These are phyloP conservation scores for Grifola frondosa DNA, from an alignment of 1,284 basidiomycete genomes.

Conservation along the genomic window DNA sequence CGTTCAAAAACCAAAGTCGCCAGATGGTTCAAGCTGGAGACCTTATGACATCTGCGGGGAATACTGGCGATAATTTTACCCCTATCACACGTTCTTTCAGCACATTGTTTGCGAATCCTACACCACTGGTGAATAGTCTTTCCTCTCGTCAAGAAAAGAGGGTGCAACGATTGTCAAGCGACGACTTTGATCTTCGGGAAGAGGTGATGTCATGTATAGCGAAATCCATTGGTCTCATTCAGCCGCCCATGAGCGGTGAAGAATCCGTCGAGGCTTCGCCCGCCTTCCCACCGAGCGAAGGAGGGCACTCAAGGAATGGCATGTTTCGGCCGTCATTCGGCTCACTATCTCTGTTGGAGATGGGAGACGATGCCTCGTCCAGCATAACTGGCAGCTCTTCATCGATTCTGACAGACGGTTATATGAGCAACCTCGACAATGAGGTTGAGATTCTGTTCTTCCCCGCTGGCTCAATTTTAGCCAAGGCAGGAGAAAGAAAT, in stretches of 20 bases:
- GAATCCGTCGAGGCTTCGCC: slow-evolving; percentile 70
- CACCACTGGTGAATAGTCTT: slow-evolving; percentile 10
- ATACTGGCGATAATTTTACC: slow-evolving; percentile 45
- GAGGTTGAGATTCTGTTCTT: slow-evolving; percentile 96
- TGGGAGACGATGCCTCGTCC: slow-evolving; percentile 61
- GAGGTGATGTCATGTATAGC: slow-evolving; percentile 98
- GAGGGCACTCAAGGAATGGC: slow-evolving; percentile 39
- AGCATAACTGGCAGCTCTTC: slow-evolving; percentile 63
- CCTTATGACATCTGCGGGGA: slow-evolving; percentile 52
- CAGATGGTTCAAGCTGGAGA: slow-evolving; percentile 66
- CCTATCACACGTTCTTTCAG: slow-evolving; percentile 50
- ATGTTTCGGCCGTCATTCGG: slow-evolving; percentile 81
- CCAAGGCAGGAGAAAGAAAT: slow-evolving; percentile 87
- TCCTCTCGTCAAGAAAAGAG: slow-evolving; percentile 1
- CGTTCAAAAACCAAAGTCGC: slow-evolving; percentile 22
- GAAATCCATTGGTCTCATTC: slow-evolving; percentile 94
- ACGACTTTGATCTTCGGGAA: slow-evolving; percentile 86
- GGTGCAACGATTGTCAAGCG: slow-evolving; percentile 33
- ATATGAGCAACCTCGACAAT: slow-evolving; percentile 83
- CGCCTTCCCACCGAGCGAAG: slow-evolving; percentile 54
- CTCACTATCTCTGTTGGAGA: slow-evolving; percentile 80
- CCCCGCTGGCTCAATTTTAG: slow-evolving; percentile 82
- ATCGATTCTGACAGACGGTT: slow-evolving; percentile 56
- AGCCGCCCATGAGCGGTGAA: slow-evolving; percentile 69
- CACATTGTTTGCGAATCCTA: slow-evolving; percentile 37